Conservation (phyloP, 805 yeast species). For the Komagataella mondaviorum region DNA sequence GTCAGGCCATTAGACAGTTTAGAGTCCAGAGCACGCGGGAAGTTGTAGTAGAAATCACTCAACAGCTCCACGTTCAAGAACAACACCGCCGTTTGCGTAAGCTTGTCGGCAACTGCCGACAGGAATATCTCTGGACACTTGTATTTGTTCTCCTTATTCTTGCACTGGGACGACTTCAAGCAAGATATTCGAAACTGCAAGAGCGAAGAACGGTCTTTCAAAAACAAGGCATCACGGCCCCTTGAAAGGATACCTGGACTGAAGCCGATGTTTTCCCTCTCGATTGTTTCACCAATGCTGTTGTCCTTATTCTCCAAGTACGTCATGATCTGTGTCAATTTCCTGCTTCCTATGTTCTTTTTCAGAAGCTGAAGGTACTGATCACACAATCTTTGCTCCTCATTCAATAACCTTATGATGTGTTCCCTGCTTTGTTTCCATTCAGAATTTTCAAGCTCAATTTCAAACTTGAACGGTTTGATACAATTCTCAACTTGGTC, state of each 20-base stretch:
- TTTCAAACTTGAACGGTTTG: constrained; percentile 94
- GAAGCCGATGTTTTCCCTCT: constrained; percentile 74
- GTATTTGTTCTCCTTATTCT: constrained; percentile 65
- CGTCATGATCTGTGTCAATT: constrained; percentile 69
- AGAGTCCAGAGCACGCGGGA: constrained; percentile 85
- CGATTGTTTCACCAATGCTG: constrained; percentile 20
- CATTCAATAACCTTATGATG: constrained; percentile 57
- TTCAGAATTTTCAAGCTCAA: constrained; percentile 91
- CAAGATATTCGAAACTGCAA: constrained; percentile 66
- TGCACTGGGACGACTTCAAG: constrained; percentile 64
- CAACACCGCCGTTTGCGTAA: constrained; percentile 85
- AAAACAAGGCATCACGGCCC: constrained; percentile 76
- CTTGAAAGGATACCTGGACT: constrained; percentile 58
- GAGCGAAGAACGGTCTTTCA: constrained; percentile 59
- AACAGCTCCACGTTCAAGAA: constrained; percentile 87
- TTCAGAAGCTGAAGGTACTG: constrained; percentile 44
- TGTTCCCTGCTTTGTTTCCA: constrained; percentile 79
- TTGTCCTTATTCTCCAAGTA: constrained; percentile 40
- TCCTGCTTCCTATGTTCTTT: constrained; percentile 69
- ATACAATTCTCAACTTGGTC: constrained; percentile 98
- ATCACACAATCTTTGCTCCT: constrained; percentile 77
- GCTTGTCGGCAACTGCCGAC: constrained; percentile 83
- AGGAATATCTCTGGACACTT: constrained; percentile 91
- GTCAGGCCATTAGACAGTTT: constrained; percentile 43
- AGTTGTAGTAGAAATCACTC: constrained; percentile 90